A percentile compares a stretch with the other conserved stretches of the same genome.
Conservation (phyloP, 805 yeast genomes). For the Yarrowia osloensis region DNA sequence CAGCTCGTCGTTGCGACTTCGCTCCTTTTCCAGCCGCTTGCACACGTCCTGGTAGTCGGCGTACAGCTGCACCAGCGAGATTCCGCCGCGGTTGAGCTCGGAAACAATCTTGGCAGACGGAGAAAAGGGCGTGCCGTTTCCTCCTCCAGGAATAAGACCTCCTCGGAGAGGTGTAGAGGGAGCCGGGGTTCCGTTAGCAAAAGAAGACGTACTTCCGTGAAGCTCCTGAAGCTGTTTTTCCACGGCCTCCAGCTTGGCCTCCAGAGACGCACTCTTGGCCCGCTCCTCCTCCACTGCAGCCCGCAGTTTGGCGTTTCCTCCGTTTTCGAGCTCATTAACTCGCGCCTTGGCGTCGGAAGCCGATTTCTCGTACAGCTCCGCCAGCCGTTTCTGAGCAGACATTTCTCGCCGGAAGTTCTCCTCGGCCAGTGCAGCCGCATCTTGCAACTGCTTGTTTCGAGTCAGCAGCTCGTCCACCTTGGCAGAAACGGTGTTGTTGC, state of each 20-base stretch:
- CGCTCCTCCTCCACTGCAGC: slow-evolving; percentile 45
- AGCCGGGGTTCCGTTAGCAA: slow-evolving; percentile 36
- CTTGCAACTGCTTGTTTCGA: slow-evolving; percentile 52
- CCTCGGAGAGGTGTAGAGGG: slow-evolving; percentile 32
- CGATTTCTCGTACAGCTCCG: slow-evolving; percentile 57
- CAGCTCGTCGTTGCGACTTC: slow-evolving; percentile 66
- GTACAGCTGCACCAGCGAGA: slow-evolving; percentile 62
- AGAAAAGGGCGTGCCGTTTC: slow-evolving; percentile 43
- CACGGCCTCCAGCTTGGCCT: slow-evolving; percentile 48
- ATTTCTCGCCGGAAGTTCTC: slow-evolving; percentile 59
- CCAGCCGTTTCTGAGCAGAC: slow-evolving; percentile 60
- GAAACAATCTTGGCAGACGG: slow-evolving; percentile 62
- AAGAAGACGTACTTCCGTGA: slow-evolving; percentile 23
- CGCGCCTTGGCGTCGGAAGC: slow-evolving; percentile 55
- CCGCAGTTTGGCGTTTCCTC: slow-evolving; percentile 48
- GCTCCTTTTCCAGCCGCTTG: slow-evolving; percentile 67
- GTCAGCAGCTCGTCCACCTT: slow-evolving; percentile 49
- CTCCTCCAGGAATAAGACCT: slow-evolving; percentile 35
- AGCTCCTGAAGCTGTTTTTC: slow-evolving; percentile 42
- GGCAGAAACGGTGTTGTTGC: slow-evolving; percentile 45
- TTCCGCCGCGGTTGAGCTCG: slow-evolving; percentile 51
- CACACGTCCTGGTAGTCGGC: slow-evolving; percentile 64
- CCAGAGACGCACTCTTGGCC: slow-evolving; percentile 44
- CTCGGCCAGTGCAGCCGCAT: slow-evolving; percentile 48
- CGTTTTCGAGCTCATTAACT: slow-evolving; percentile 54